Evolutionary conservation across 345 rosid genomes (phyloP).

Genomic region (Gossypium bickii): DNA sequence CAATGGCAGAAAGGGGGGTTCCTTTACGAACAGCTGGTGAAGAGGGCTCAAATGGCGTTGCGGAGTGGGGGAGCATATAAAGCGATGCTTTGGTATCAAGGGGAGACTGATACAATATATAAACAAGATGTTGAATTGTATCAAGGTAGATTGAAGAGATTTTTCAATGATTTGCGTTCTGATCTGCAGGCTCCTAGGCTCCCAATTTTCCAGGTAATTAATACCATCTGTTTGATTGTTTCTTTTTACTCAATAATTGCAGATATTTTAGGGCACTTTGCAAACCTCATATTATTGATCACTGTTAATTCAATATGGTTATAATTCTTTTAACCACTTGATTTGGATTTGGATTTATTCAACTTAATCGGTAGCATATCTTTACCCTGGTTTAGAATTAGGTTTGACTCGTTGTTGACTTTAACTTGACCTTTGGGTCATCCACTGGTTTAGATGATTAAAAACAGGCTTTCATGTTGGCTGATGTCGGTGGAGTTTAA

Average conservation of each 20-base stretch:
- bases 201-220: conserved; percentile 43
- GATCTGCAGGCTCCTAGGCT: conserved; percentile 67
- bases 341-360: too few relatives aligned
- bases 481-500: neutral
- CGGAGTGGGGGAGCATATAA: conserved; percentile 43
- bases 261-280: neutral
- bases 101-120: conserved; percentile 61
- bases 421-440: neutral
- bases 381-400: too few relatives aligned
- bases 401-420: neutral
- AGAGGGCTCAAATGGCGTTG: conserved; percentile 41
- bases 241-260: neutral
- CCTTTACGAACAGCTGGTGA: conserved; percentile 53
- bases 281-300: too few relatives aligned
- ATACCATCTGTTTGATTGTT: neutral
- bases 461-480: neutral
- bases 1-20: conserved; percentile 63
- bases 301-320: too few relatives aligned
- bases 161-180: conserved; percentile 50
- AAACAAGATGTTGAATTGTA: conserved; percentile 47
- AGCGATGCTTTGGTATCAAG: conserved; percentile 85
- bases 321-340: too few relatives aligned
- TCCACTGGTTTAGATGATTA: neutral
- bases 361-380: too few relatives aligned
- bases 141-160: conserved; percentile 40